Base-by-base conservation (phyloP, 2,329 filamentous ascomycete species). In the Pseudopyricularia javanii region DNA sequence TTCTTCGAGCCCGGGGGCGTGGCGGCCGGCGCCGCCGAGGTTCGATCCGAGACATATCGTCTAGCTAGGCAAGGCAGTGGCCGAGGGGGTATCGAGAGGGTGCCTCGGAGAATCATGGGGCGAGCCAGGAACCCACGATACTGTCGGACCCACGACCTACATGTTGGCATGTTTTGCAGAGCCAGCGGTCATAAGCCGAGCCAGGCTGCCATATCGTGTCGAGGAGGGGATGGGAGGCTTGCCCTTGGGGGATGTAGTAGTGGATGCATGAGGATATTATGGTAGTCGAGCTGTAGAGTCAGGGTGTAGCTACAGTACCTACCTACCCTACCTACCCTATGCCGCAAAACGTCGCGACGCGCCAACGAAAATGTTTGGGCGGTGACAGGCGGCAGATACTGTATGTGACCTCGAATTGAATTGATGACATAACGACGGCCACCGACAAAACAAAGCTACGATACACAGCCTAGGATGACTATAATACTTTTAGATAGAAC, bases 181-280 rank as follows among this genome's bases (percentile, higher is more conserved):
- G 66, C 71, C 72, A 74, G 74, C 68, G 60, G 63, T 68, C 67
- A 73, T 70, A 59, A 64, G 54, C 53, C 59, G 61, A 54, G 57
- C 70, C n/a, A n/a, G n/a, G n/a, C n/a, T n/a, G 74, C 7, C 47
- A 43, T 50, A 17, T 32, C 45, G 45, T 37, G 15, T 33, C n/a
- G 9, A 30, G 11, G 33, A 15, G 40, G 37, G 40, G 40, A n/a
- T n/a, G n/a, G n/a, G n/a, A n/a, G n/a, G n/a, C n/a, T n/a, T n/a
- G n/a, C n/a, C n/a, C 17, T 9, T n/a, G 9, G 37, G 8, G 4
- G 17, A n/a, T 43, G 37, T 43, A 4, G 20, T 2, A 11, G 12
- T 43, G 14, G 37, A 43, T 20, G 24, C 20, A 43, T 24, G 37
- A 14, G 24, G n/a, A 24, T 22, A 20, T n/a, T n/a, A n/a, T n/a